Evolutionary conservation across 176 grass and related monocot genomes (phyloP).

Genomic region (Triticum dicoccoides): DNA sequence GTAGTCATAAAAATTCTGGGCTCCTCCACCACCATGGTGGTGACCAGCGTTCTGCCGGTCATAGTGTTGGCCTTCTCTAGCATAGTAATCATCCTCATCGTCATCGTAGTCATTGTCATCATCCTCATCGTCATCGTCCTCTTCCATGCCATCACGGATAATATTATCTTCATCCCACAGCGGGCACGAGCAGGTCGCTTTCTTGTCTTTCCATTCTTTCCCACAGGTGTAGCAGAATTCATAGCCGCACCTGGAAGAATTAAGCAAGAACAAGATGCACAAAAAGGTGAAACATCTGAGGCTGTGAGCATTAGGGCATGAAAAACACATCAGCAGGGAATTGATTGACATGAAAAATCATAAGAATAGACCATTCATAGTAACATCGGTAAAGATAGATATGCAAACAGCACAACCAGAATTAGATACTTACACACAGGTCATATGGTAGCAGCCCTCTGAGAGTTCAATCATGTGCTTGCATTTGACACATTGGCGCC

Average conservation of each 20-base stretch:
- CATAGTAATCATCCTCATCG: neutral
- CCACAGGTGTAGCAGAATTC: slow-evolving; percentile 91
- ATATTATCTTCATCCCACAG: slow-evolving; percentile 68
- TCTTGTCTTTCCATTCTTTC: slow-evolving; percentile 77
- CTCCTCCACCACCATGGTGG: neutral
- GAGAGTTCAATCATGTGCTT: slow-evolving; percentile 80
- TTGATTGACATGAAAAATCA: neutral
- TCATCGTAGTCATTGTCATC: neutral
- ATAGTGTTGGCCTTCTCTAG: neutral
- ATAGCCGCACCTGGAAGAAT: slow-evolving; percentile 53
- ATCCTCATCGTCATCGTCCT: neutral
- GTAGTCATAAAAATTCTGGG: neutral
- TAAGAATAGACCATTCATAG: neutral
- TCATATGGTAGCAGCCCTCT: slow-evolving; percentile 76
- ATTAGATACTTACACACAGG: slow-evolving; percentile 48
- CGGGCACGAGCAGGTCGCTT: slow-evolving; percentile 54
- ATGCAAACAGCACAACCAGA: neutral
- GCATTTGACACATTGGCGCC: slow-evolving; percentile 72
- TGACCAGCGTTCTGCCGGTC: neutral
- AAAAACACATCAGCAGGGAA: neutral
- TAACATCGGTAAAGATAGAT: neutral
- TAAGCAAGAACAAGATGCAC: neutral
- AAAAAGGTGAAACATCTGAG: neutral
- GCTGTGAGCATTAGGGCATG: neutral
- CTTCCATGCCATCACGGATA: neutral